Base-by-base conservation (phyloP, 108 stramenopile genomes). In the Phaeodactylum tricornutum region DNA sequence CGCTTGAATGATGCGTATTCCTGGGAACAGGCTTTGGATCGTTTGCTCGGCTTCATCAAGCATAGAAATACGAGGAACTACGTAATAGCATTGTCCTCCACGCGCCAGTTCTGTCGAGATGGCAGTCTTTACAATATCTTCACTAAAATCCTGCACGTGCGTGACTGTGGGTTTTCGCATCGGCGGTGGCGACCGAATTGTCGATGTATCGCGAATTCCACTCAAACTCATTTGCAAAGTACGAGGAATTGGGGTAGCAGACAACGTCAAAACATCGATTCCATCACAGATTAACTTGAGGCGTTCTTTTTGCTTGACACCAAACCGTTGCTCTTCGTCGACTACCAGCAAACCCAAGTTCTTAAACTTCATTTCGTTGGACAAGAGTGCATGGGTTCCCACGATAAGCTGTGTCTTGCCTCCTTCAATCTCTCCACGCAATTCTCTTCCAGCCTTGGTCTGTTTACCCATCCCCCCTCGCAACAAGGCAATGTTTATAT, bases 311-410 rank as follows among this genome's bases (percentile, higher is more conserved):
- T 97, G 96, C 40, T 84, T 76, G 15, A 97, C 96, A 15, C 96
- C 96, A 70, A 97, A 95, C 20, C 94, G 72, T 58, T 97, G 96
- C 63, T 97, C 96, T 62, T 97, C 96, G 45, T 97, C 96, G 31
- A 97, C 78, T 0, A 85, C 91, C 3, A 95, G 56, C n/a, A 97
- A 57, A 17, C 92, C 92, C 19, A 97, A 69, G 64, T 92, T 74
- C 19, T 84, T 61, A 63, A 85, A 97, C 34, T 55, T 50, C 49
- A 94, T 55, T 23, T 76, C 77, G 32, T 75, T 79, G 16, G 69
- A 62, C 8, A 95, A 49, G 15, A 97, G 50, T 9, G 96, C 83
- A 58, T 95, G 94, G 15, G 96, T 97, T 17, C 96, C 96, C 36
- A 97, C 77, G 41, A 95, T 75, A 41, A 96, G 53, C 32, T 92